phyloP scores from a whole-genome alignment of 1,139 yeast genomes.

The Eremothecium sinecaudum region DNA sequence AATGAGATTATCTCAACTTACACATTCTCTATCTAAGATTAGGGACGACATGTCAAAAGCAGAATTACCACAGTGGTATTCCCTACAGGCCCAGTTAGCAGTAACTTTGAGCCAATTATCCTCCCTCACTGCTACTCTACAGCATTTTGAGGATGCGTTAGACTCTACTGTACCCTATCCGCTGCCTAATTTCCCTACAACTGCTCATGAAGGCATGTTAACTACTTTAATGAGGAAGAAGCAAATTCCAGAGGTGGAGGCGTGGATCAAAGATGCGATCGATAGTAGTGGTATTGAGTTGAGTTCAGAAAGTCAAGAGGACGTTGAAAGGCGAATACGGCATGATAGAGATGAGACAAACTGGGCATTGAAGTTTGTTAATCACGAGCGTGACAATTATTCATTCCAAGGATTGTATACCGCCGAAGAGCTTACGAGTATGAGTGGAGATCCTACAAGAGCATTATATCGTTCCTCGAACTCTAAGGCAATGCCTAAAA shows the following conservation, averaged over 20 bases:
- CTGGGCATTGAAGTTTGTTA: constrained; percentile 52
- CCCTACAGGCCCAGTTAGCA: constrained; percentile 71
- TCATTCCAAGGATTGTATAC: constrained; percentile 56
- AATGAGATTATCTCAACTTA: constrained; percentile 47
- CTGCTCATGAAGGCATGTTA: constrained; percentile 70
- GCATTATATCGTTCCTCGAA: constrained; percentile 9
- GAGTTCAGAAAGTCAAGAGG: constrained; percentile 16
- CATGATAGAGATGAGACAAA: constrained; percentile 48
- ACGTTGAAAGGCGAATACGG: constrained; percentile 23
- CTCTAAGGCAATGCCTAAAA: constrained; percentile 17
- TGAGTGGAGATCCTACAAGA: constrained; percentile 23
- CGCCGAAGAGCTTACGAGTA: constrained; percentile 42
- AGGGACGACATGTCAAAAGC: constrained; percentile 36
- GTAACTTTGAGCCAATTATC: constrained; percentile 73
- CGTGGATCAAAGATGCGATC: constrained; percentile 64
- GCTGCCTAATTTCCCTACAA: constrained; percentile 70
- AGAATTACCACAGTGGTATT: constrained; percentile 33
- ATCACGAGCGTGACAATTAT: constrained; percentile 45
- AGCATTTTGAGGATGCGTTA: constrained; percentile 50
- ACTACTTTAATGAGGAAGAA: constrained; percentile 81
- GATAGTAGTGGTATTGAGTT: constrained; percentile 32
- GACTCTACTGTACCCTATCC: constrained; percentile 72
- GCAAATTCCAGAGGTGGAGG: constrained; percentile 80
- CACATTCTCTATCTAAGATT: constrained; percentile 39
- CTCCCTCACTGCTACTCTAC: constrained; percentile 60